These are phyloP conservation scores for Diaporthe helianthi DNA, from an alignment of 2,329 filamentous ascomycete genomes.

Conservation along the genomic window DNA sequence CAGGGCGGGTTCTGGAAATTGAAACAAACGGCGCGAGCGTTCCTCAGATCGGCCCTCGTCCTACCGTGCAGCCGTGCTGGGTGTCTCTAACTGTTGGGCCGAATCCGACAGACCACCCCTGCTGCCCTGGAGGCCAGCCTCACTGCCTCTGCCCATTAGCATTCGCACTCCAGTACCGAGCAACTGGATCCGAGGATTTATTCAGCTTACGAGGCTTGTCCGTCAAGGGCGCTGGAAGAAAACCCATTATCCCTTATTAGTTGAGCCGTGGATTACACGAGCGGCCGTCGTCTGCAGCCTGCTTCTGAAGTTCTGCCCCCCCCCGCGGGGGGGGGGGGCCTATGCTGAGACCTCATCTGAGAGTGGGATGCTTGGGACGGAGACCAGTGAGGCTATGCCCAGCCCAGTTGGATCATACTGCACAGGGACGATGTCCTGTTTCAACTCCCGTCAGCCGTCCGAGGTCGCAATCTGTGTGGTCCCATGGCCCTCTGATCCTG, in stretches of 20 bases:
- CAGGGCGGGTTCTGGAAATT: slow-evolving; percentile 16
- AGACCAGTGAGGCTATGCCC: slow-evolving; percentile 30
- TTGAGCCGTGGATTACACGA: slow-evolving; percentile 18
- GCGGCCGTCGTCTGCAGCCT: slow-evolving; percentile 22
- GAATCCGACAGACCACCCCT: neutral
- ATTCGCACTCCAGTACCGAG: slow-evolving; percentile 23
- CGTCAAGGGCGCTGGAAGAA: neutral
- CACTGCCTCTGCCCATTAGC: neutral
- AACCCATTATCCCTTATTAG: slow-evolving; percentile 18
- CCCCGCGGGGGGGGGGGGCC: slow-evolving; percentile 2
- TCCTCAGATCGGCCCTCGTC: slow-evolving; percentile 9
- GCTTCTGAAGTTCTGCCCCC: too few species aligned
- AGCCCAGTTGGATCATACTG: neutral
- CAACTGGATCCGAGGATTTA: slow-evolving; percentile 29
- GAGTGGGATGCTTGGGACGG: slow-evolving; percentile 14
- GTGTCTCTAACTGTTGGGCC: too few species aligned
- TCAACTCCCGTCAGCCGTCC: slow-evolving; percentile 23
- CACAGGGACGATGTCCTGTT: slow-evolving; percentile 15
- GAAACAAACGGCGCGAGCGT: slow-evolving; percentile 28
- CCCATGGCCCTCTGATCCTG: slow-evolving; percentile 29
- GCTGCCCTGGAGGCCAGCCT: slow-evolving; percentile 21
- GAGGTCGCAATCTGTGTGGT: slow-evolving; percentile 27
- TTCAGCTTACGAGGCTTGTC: slow-evolving; percentile 18
- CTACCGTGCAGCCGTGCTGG: slow-evolving; percentile 1
- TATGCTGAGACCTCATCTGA: slow-evolving; percentile 23